phyloP scores from a whole-genome alignment of 129 eudicot species.

The Helianthus tuberosus region DNA sequence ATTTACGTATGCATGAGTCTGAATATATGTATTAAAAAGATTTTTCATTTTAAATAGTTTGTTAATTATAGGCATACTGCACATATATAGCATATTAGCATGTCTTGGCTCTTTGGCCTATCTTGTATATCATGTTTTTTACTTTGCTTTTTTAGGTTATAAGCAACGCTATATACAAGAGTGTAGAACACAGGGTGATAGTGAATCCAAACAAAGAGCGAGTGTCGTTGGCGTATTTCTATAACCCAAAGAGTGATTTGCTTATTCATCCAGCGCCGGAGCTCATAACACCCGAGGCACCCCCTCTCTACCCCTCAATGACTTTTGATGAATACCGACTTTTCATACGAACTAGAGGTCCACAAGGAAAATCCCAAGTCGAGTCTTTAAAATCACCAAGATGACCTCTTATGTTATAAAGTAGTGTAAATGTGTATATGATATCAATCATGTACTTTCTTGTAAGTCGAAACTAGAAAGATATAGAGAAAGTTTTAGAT shows the following conservation, averaged over 20 bases:
- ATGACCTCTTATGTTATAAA: constrained; percentile 1
- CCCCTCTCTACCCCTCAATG: constrained; percentile 71
- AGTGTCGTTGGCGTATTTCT: constrained; percentile 79
- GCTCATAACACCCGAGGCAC: constrained; percentile 56
- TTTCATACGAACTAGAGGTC: constrained; percentile 77
- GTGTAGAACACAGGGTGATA: constrained; percentile 90
- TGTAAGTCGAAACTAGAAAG: too few species aligned
- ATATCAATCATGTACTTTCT: not conserved
- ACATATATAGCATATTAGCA: not conserved
- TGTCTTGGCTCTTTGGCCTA: not conserved
- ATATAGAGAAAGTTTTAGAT: not conserved
- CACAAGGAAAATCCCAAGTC: constrained; percentile 80
- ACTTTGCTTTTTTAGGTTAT: constrained; percentile 44
- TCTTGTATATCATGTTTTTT: not conserved
- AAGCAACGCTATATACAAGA: constrained; percentile 79
- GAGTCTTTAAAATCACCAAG: constrained; percentile 54
- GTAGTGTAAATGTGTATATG: constrained; percentile 10
- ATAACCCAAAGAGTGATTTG: constrained; percentile 75
- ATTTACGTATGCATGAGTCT: too few species aligned
- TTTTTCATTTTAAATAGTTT: not conserved
- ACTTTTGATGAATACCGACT: constrained; percentile 83
- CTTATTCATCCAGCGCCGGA: constrained; percentile 63
- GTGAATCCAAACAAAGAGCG: constrained; percentile 74
- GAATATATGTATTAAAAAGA: too few species aligned
- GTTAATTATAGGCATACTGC: not conserved